Percentiles rank a stretch among this genome's conserved stretches.
These are phyloP conservation scores for Pseudonitzschia multiseries DNA, from an alignment of 108 stramenopile genomes.

Conservation along the genomic window DNA sequence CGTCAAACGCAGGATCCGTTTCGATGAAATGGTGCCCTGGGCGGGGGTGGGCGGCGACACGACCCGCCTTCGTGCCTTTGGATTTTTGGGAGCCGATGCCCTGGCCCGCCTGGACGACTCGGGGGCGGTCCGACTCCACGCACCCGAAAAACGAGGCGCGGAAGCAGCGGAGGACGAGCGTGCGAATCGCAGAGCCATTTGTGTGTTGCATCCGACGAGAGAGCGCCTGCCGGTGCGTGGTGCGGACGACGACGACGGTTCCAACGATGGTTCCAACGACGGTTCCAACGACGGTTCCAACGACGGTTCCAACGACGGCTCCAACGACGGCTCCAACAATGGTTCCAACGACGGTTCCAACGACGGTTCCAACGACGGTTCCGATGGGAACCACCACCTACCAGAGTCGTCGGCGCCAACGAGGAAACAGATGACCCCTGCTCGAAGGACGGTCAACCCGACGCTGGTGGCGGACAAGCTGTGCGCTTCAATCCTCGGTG, in stretches of 20 bases:
- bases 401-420: no score
- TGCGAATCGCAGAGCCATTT: constrained; percentile 25
- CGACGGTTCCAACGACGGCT: no score
- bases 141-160: constrained; percentile 24
- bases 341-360: no score
- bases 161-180: constrained; percentile 19
- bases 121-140: constrained; percentile 14
- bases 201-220: background rate
- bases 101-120: background rate
- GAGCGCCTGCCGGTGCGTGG: background rate
- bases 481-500: background rate
- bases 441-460: background rate
- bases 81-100: background rate
- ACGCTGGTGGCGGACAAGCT: background rate
- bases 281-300: no score
- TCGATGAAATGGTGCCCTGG: constrained; percentile 17
- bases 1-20: constrained; percentile 6
- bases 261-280: no score
- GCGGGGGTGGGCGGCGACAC: constrained; percentile 4
- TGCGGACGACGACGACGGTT: background rate
- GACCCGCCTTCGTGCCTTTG: constrained; percentile 17
- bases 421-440: no score
- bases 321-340: no score
- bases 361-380: no score
- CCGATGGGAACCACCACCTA: no score